Conservation (phyloP, 495 filamentous ascomycete species). For the Aspergillus taichungensis region DNA sequence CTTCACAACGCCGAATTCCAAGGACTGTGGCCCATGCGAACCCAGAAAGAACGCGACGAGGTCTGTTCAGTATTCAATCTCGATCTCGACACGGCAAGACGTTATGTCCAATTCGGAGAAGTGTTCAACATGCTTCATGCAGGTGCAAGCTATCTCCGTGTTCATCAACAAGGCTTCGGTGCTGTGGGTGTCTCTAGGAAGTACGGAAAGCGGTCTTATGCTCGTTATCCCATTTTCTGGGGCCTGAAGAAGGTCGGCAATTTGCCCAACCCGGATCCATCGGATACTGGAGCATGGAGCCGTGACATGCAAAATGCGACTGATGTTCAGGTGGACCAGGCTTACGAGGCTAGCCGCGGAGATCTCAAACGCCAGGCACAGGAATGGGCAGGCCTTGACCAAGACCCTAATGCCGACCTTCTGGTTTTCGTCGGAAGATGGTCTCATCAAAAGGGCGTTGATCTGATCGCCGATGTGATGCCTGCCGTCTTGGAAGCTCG, state of each 20-base stretch:
- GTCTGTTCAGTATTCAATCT: slow-evolving; percentile 65
- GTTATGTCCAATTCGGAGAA: slow-evolving; percentile 53
- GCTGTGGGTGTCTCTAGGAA: slow-evolving; percentile 68
- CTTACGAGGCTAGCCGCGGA: slow-evolving; percentile 47
- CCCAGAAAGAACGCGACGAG: slow-evolving; percentile 54
- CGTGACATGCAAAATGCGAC: slow-evolving; percentile 43
- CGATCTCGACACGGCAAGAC: slow-evolving; percentile 31
- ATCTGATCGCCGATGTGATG: slow-evolving; percentile 71
- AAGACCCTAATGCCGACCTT: slow-evolving; percentile 59
- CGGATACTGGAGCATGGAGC: slow-evolving; percentile 62
- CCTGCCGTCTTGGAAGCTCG: slow-evolving; percentile 61
- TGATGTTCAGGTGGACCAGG: slow-evolving; percentile 46
- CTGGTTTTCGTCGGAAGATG: slow-evolving; percentile 74
- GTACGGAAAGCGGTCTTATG: slow-evolving; percentile 66
- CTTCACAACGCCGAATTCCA: slow-evolving; percentile 68
- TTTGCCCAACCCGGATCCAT: slow-evolving; percentile 68
- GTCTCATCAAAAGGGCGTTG: slow-evolving; percentile 72
- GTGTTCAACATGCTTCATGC: slow-evolving; percentile 68
- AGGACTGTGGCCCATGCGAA: slow-evolving; percentile 66
- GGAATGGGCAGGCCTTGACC: slow-evolving; percentile 64
- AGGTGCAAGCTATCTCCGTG: slow-evolving; percentile 61
- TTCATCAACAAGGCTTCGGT: slow-evolving; percentile 68
- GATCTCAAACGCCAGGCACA: slow-evolving; percentile 61
- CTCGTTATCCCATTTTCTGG: slow-evolving; percentile 74
- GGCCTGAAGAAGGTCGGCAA: slow-evolving; percentile 60